Base-by-base conservation (phyloP, 352 stramenopile species). In the Pythium brassicae region DNA sequence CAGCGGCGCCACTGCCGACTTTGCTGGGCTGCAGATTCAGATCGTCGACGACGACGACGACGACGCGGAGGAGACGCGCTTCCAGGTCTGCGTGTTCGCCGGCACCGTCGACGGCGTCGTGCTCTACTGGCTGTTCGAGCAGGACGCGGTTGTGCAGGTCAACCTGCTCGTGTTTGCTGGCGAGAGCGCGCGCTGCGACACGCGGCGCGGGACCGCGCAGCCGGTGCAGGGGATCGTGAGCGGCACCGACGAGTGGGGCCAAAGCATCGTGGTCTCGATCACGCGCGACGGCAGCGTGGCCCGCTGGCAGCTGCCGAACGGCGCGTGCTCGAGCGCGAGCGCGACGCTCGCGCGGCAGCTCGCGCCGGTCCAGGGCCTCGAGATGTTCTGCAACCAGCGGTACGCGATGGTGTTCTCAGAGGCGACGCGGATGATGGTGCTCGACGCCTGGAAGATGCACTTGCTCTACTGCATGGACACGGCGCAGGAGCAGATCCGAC, bases 391-490 rank as follows among this genome's bases (percentile, higher is more conserved):
- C 54, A 90, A 92, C 57, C 69, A 63, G 23, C 61, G 79, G 10
- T 92, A 81, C 59, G 78, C 83, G 2, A 72, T 92, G 10, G 75
- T 89, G 20, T 85, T 81, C 55, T 85, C 80, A 27, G 74, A 83
- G 46, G 72, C 86, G 29, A 81, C 80, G 9, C 75, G 80, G 5
- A 80, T 90, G 45, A 89, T 90, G 80, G 79, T 90, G 29, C 47
- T 90, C 43, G 83, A 92, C 57, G 83, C 78, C 52, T 92, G 80
- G 80, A 85, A 74, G 43, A 83, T 92, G 66, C 59, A 56, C 44
- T 15, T 92, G 53, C 45, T 90, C 10, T 87, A 85, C 42, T 92
- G 83, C 27, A 70, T 87, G 27, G 78, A 92, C 53, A 92, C 83
- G 0, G 71, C 78, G 17, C 83, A 92, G 59, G 83, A 92, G 50